A percentile compares a stretch with the other conserved stretches of the same genome.
These are phyloP conservation scores for Talaromyces amestolkiae DNA, from an alignment of 2,329 filamentous ascomycete species.

Conservation along the genomic window DNA sequence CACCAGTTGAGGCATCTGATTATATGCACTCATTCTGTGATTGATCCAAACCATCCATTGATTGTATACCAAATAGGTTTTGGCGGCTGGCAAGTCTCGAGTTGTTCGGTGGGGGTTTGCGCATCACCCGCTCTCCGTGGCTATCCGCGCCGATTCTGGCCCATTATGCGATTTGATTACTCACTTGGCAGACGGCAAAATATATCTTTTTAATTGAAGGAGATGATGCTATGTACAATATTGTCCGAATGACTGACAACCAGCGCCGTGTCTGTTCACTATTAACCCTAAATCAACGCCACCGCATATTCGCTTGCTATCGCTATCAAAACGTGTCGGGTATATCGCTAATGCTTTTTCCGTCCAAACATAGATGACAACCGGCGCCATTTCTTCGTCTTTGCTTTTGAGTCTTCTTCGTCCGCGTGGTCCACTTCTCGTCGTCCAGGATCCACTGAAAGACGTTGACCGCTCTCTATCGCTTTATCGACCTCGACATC, in stretches of 20 bases:
- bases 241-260: not conserved
- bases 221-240: not conserved
- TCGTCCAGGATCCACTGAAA: not conserved
- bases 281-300: not conserved
- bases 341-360: slow-evolving; percentile 7
- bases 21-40: not conserved
- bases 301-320: not conserved
- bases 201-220: not conserved
- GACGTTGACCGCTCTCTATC: not conserved
- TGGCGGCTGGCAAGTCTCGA: not conserved
- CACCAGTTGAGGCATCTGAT: not conserved
- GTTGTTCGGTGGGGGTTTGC: not conserved
- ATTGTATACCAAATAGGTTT: too few species aligned
- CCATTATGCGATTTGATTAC: not conserved
- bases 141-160: not conserved
- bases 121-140: not conserved
- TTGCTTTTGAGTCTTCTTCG: slow-evolving; percentile 20
- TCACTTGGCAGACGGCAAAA: not conserved
- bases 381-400: slow-evolving; percentile 33
- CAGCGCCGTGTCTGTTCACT: not conserved
- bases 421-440: slow-evolving; percentile 4
- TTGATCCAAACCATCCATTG: not conserved
- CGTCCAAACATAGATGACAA: slow-evolving; percentile 31
- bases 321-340: not conserved
- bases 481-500: slow-evolving; percentile 9